These are phyloP conservation scores for Beauveria sp. DNA, from an alignment of 2,329 filamentous ascomycete genomes.

Conservation along the genomic window DNA sequence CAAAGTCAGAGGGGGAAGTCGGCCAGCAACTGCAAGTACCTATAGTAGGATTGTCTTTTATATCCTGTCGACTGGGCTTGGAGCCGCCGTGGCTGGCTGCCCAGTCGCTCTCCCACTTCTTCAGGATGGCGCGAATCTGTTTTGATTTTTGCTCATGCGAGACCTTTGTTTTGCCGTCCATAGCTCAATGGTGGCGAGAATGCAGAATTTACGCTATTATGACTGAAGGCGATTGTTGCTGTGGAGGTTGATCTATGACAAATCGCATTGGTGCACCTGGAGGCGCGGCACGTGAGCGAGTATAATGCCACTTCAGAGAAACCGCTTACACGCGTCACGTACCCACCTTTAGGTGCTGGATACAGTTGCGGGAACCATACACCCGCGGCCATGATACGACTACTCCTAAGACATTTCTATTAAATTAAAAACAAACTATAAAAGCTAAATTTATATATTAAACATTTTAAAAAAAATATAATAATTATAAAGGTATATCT, in stretches of 20 bases:
- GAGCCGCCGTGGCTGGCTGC: conserved; percentile 52
- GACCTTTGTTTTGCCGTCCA: conserved; percentile 39
- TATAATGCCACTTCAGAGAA: too few relatives aligned
- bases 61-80: conserved; percentile 67
- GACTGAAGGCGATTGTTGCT: background rate
- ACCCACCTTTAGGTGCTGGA: too few relatives aligned
- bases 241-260: background rate
- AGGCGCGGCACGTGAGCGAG: too few relatives aligned
- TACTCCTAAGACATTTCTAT: too few relatives aligned
- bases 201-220: background rate
- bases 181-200: conserved; percentile 18
- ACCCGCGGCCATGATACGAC: too few relatives aligned
- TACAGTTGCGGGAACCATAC: too few relatives aligned
- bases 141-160: conserved; percentile 43
- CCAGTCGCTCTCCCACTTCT: conserved; percentile 67
- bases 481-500: too few relatives aligned
- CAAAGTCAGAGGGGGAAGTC: background rate
- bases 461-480: too few relatives aligned
- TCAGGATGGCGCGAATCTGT: conserved; percentile 60
- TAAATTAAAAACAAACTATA: too few relatives aligned
- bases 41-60: conserved; percentile 65
- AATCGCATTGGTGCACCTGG: background rate
- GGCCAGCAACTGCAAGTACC: conserved; percentile 38
- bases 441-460: too few relatives aligned
- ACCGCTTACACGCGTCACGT: too few relatives aligned